Evolutionary conservation across 495 filamentous ascomycete species (phyloP), one percentile per base, ranked within the genome.

Genomic region (Lindgomyces ingoldianus): DNA sequence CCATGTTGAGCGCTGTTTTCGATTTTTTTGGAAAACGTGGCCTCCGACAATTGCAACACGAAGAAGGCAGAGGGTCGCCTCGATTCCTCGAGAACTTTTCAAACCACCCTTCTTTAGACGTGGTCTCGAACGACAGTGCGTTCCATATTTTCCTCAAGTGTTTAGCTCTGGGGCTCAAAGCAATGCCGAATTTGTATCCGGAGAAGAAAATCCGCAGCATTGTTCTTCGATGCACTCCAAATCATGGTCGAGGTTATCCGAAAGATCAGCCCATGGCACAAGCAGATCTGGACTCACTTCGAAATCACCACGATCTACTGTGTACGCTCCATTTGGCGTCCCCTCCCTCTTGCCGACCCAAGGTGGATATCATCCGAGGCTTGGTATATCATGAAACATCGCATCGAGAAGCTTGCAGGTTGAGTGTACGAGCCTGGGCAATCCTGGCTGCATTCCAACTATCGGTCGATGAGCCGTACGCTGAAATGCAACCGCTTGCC

Each of bases 111-210:
- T 79, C 78, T 1, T 74, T 96, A 16, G 78, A 81, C 12, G 74
- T 89, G 30, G 78, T 82, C 48, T 74, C 83, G 4, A 85, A 87
- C 26, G 94, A 98, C 69, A 83, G 84, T n/a, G 90, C 91, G 62
- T 98, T 98, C 66, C 89, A 96, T 73, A 87, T 96, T n/a, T 85
- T 96, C 57, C 80, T 97, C 45, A 98, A 98, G 71, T 85, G 91
- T 21, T 76, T 96, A 45, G 91, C 83, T 16, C 74, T 85, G 63
- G 86, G 87, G 10, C 80, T 97, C 29, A 82, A 82, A 29, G 81
- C 83, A 12, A 76, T 95, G 59, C 76, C 76, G 19, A 72, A 80
- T 41, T 63, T 78, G 1, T 85, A 87, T 69, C 76, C 86, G 24
- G 79, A 80, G 41, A 96, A 89, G 62, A 90, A 88, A 69, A 85